Evolutionary conservation across 305 asterid species (phyloP).

Genomic region (Stenogyne calaminthoides): DNA sequence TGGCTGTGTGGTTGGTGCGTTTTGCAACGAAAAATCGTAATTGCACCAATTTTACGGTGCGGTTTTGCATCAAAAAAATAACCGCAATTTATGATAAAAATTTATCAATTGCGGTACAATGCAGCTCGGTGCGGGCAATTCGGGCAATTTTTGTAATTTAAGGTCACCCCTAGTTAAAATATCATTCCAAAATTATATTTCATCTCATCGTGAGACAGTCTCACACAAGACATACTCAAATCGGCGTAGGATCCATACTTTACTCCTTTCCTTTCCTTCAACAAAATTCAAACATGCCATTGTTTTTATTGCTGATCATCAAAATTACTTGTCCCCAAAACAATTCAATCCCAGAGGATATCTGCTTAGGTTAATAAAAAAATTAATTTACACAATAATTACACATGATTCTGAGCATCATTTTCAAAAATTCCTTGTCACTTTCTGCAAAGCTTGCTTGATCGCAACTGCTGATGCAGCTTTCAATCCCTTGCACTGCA

Average conservation of each 20-base stretch:
- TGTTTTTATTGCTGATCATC: neutral
- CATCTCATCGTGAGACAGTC: no score
- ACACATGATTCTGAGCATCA: constrained; percentile 24
- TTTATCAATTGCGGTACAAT: no score
- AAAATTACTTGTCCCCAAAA: neutral
- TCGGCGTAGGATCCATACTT: neutral
- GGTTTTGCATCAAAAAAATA: no score
- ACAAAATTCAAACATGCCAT: neutral
- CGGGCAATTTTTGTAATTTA: no score
- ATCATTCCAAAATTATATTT: no score
- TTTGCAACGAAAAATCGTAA: no score
- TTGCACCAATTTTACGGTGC: no score
- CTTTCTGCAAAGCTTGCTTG: constrained; percentile 60
- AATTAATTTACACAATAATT: constrained; percentile 27
- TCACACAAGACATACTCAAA: no score
- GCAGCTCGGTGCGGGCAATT: no score
- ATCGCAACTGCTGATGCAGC: constrained; percentile 52
- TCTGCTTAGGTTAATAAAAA: constrained; percentile 1
- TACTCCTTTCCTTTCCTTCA: neutral
- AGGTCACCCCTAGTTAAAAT: no score
- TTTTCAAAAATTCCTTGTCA: constrained; percentile 43
- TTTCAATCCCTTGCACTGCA: constrained; percentile 61
- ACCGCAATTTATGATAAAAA: no score
- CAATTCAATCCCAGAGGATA: neutral
- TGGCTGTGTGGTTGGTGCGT: no score